Percentiles rank a stretch among this genome's conserved stretches.
These are phyloP conservation scores for Trametopsis cervina DNA, from an alignment of 768 basidiomycete genomes.

Conservation along the genomic window DNA sequence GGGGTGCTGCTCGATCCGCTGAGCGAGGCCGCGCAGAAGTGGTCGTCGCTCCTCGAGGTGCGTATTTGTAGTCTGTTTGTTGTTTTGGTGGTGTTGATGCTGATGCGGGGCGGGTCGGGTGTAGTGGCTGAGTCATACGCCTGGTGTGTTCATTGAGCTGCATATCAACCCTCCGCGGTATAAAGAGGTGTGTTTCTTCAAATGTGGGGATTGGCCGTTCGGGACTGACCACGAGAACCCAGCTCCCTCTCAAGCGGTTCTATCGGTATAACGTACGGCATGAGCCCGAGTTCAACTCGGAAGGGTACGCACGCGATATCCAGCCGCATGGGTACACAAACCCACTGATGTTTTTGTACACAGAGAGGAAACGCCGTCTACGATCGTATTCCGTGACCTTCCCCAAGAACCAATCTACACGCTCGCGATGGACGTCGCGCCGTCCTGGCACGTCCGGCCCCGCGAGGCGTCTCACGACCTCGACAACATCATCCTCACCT, in stretches of 20 bases:
- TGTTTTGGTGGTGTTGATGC: slow-evolving; percentile 2
- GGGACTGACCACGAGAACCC: too few species aligned
- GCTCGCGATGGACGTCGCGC: slow-evolving; percentile 85
- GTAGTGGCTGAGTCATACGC: slow-evolving; percentile 62
- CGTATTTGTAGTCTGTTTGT: slow-evolving; percentile 10
- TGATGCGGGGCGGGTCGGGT: background rate
- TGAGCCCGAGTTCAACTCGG: slow-evolving; percentile 51
- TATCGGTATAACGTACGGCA: slow-evolving; percentile 73
- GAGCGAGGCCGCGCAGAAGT: slow-evolving; percentile 79
- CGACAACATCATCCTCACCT: slow-evolving; percentile 77
- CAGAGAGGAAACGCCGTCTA: slow-evolving; percentile 42
- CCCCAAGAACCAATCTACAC: slow-evolving; percentile 90
- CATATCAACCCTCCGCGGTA: slow-evolving; percentile 68
- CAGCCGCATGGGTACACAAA: too few species aligned
- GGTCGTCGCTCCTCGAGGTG: slow-evolving; percentile 76
- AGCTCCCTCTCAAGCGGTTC: slow-evolving; percentile 91
- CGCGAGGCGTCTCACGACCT: slow-evolving; percentile 85
- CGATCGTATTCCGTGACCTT: slow-evolving; percentile 60
- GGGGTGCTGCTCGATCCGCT: slow-evolving; percentile 78
- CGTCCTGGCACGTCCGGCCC: slow-evolving; percentile 91
- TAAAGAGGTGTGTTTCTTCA: slow-evolving; percentile 47
- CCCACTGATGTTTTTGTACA: background rate
- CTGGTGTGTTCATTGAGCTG: slow-evolving; percentile 65
- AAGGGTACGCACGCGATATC: slow-evolving; percentile 46
- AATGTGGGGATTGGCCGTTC: too few species aligned